These are phyloP conservation scores for Paracoccidioides lutzii DNA, from an alignment of 2,329 filamentous ascomycete species.

Conservation along the genomic window DNA sequence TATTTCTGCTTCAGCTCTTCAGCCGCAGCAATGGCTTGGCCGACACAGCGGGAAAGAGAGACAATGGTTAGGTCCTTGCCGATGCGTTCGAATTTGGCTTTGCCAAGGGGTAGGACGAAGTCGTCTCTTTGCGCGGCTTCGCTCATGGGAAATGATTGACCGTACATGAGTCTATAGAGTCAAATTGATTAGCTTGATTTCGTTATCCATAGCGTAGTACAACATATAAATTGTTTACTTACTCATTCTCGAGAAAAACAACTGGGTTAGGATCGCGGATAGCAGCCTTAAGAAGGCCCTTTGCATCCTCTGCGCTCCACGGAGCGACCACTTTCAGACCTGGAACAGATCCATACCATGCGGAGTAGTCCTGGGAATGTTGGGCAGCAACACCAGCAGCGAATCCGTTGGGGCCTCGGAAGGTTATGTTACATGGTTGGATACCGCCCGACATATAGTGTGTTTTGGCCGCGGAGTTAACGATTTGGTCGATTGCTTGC, in stretches of 20 bases:
- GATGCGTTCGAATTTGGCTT: constrained; percentile 95
- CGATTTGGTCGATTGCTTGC: constrained; percentile 99
- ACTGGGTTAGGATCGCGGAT: constrained; percentile 98
- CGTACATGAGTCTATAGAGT: constrained; percentile 59
- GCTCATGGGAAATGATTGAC: constrained; percentile 91
- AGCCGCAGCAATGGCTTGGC: constrained; percentile 76
- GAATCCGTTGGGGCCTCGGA: constrained; percentile 98
- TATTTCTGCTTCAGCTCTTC: constrained; percentile 92
- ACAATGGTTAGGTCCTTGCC: constrained; percentile 97
- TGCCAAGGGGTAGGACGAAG: constrained; percentile 94
- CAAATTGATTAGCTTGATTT: constrained; percentile 11
- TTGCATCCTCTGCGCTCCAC: constrained; percentile 95
- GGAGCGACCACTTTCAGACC: constrained; percentile 93
- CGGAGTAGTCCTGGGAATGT: constrained; percentile 97
- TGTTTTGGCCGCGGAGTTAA: constrained; percentile 98
- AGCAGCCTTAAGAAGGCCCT: constrained; percentile 92
- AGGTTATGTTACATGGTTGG: constrained; percentile 98
- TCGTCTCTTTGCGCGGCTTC: constrained; percentile 91
- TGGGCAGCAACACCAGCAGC: constrained; percentile 89
- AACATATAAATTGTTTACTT: constrained; percentile 14
- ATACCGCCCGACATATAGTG: constrained; percentile 99
- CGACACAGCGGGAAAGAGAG: constrained; percentile 85
- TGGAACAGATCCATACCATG: constrained; percentile 97
- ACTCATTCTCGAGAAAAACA: constrained; percentile 76
- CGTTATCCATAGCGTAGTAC: background rate